Conservation (phyloP, 441 rosid genomes). For the Aquilaria agallochum region DNA sequence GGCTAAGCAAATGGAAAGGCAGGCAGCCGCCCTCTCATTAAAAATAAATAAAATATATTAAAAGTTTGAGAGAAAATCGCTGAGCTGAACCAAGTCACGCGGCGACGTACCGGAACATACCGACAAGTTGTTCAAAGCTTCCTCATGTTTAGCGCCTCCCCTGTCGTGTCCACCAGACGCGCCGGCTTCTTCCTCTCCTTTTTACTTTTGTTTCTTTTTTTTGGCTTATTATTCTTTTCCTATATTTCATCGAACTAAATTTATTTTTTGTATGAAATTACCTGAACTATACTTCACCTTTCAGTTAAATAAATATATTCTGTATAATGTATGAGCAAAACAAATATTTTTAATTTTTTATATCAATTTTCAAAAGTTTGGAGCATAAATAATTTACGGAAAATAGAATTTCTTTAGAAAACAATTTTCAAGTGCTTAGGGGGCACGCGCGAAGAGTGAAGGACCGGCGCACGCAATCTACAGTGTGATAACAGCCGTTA, state of each 20-base stretch:
- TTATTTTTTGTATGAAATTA: too few relatives aligned
- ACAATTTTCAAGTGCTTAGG: too few relatives aligned
- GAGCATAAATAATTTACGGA: too few relatives aligned
- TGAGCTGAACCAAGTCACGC: slow-evolving; percentile 22
- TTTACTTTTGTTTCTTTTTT: background rate
- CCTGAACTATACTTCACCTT: too few relatives aligned
- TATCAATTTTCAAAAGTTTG: too few relatives aligned
- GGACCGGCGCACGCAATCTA: slow-evolving; percentile 15
- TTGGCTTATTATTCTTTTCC: too few relatives aligned
- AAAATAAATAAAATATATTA: background rate
- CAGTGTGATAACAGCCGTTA: slow-evolving; percentile 20
- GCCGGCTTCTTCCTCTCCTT: background rate
- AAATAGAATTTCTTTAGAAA: too few relatives aligned
- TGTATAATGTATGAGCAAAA: too few relatives aligned
- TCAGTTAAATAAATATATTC: too few relatives aligned
- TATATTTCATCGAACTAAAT: too few relatives aligned
- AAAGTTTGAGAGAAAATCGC: background rate
- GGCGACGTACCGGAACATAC: slow-evolving; percentile 25
- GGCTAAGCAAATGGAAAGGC: background rate
- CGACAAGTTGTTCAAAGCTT: slow-evolving; percentile 24
- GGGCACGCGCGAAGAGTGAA: background rate
- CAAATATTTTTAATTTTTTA: too few relatives aligned
- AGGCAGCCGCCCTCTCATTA: background rate
- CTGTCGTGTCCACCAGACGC: background rate
- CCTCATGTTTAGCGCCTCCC: background rate